Evolutionary conservation across 164 flowering plant species (phyloP).

Genomic region (Berberis vulgaris): DNA sequence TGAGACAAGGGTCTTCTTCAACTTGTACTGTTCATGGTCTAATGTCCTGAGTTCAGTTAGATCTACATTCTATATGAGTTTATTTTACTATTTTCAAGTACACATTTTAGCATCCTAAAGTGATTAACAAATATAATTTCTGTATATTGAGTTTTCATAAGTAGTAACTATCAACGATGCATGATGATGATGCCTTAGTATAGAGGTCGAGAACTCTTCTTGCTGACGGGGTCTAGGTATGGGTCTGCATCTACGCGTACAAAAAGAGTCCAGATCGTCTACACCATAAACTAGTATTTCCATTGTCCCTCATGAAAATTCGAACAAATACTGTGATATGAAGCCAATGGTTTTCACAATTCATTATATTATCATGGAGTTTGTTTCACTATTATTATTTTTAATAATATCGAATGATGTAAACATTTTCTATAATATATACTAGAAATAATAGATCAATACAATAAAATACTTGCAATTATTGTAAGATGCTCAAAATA

Average conservation of each 20-base stretch:
- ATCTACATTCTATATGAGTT: slow-evolving; percentile 4
- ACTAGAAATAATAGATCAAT: too few species aligned
- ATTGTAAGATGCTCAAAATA: too few species aligned
- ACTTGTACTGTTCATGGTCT: slow-evolving; percentile 3
- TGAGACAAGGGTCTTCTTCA: slow-evolving; percentile 6
- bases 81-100: neutral
- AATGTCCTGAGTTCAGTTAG: neutral
- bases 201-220: neutral
- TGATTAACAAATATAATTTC: neutral
- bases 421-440: too few species aligned
- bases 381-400: too few species aligned
- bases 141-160: neutral
- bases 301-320: too few species aligned
- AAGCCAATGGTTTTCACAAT: too few species aligned
- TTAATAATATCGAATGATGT: too few species aligned
- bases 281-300: too few species aligned
- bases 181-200: neutral
- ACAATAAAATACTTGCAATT: too few species aligned
- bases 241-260: neutral
- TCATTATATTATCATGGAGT: too few species aligned
- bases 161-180: neutral
- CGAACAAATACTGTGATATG: too few species aligned
- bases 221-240: neutral
- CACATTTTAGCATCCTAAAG: neutral
- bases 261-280: too few species aligned